phyloP scores from a whole-genome alignment of 75 land plant species.

The Picea sitchensis region DNA sequence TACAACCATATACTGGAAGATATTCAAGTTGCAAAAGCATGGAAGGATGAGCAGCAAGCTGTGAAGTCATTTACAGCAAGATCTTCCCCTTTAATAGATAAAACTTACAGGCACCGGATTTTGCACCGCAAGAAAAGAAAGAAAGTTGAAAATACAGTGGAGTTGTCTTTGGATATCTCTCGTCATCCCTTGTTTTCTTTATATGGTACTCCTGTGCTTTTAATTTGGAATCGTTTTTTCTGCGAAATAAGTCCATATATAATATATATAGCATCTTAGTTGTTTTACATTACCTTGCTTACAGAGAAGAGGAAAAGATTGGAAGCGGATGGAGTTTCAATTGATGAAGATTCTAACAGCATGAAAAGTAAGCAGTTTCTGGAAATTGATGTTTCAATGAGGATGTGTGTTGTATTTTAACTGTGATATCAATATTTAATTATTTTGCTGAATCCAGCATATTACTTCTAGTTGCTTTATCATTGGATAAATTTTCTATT shows the following conservation, averaged over 20 bases:
- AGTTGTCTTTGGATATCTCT: constrained; percentile 24
- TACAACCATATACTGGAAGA: constrained; percentile 23
- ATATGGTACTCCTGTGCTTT: constrained; percentile 26
- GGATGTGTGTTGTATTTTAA: background rate
- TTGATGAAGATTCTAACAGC: constrained; percentile 10
- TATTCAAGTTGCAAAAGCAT: constrained; percentile 2
- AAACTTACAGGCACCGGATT: background rate
- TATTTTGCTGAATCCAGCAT: no score
- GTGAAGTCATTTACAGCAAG: background rate
- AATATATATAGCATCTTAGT: constrained; percentile 1
- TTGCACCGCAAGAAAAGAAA: constrained; percentile 27
- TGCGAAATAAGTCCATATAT: background rate
- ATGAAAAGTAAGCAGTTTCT: constrained; percentile 1
- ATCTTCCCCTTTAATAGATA: background rate
- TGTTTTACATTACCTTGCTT: background rate
- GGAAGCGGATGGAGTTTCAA: constrained; percentile 5
- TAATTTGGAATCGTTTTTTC: background rate
- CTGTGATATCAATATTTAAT: background rate
- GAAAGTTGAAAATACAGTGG: constrained; percentile 28
- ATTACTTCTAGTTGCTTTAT: no score
- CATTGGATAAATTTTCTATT: no score
- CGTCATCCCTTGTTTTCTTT: constrained; percentile 43
- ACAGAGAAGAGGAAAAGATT: background rate
- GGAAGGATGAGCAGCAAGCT: constrained; percentile 8
- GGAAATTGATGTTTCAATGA: background rate